phyloP scores from a whole-genome alignment of 2,329 filamentous ascomycete species.

The Pseudogymnoascus pannorum region DNA sequence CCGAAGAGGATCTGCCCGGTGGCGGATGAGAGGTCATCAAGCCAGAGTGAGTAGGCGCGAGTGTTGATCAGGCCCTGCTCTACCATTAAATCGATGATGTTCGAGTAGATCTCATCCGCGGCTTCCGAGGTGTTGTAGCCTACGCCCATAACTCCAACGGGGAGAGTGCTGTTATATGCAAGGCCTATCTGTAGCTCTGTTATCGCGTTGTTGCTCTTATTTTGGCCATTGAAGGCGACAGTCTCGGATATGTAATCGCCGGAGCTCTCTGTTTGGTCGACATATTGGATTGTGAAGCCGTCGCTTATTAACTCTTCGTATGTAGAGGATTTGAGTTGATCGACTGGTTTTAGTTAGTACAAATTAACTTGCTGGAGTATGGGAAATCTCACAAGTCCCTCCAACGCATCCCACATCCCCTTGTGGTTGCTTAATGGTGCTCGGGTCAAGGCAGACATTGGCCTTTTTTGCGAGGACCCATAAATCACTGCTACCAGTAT shows the following conservation, averaged over 20 bases:
- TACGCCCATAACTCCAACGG: conserved; percentile 33
- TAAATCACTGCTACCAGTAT: conserved; percentile 54
- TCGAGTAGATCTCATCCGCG: conserved; percentile 36
- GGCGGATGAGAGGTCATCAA: conserved; percentile 48
- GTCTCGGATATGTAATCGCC: conserved; percentile 34
- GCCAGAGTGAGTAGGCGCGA: conserved; percentile 63
- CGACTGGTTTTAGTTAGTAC: neutral
- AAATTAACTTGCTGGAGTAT: conserved; percentile 13
- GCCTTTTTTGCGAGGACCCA: conserved; percentile 36
- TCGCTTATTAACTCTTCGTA: conserved; percentile 35
- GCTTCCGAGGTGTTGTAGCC: conserved; percentile 30
- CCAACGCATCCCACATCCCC: conserved; percentile 28
- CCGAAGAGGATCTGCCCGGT: conserved; percentile 71
- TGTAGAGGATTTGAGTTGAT: conserved; percentile 26
- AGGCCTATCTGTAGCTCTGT: conserved; percentile 33
- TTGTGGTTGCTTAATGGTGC: conserved; percentile 30
- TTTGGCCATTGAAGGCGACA: conserved; percentile 27
- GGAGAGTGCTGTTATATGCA: conserved; percentile 23
- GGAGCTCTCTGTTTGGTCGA: conserved; percentile 29
- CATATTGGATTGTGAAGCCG: conserved; percentile 38
- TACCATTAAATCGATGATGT: conserved; percentile 59
- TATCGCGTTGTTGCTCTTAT: conserved; percentile 21
- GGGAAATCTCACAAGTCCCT: conserved; percentile 33
- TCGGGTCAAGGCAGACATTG: neutral
- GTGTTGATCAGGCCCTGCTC: conserved; percentile 53